A percentile compares a stretch with the other conserved stretches of the same genome.
These are phyloP conservation scores for Sporothrix schenckii DNA, from an alignment of 2,329 filamentous ascomycete genomes.

Conservation along the genomic window DNA sequence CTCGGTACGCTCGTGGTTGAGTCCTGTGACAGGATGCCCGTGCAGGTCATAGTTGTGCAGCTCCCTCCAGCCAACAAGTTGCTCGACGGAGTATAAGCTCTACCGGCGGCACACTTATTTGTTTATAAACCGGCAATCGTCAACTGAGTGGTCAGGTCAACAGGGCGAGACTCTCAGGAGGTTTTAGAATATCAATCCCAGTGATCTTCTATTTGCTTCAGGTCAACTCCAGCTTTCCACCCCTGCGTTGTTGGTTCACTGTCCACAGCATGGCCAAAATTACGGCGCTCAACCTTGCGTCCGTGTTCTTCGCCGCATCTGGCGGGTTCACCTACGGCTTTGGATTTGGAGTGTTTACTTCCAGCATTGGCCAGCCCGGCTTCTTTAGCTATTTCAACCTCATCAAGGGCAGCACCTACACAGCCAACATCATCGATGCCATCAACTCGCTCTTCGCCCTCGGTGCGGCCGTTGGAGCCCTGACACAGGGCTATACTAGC, in stretches of 20 bases:
- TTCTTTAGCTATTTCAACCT: constrained; percentile 30
- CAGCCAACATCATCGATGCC: constrained; percentile 27
- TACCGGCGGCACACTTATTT: too few relatives aligned
- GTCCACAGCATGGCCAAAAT: constrained; percentile 12
- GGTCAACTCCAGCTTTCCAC: neutral
- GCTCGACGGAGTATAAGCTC: too few relatives aligned
- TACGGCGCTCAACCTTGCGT: constrained; percentile 21
- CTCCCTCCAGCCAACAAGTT: too few relatives aligned
- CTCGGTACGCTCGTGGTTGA: too few relatives aligned
- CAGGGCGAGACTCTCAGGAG: too few relatives aligned
- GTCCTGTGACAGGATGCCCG: too few relatives aligned
- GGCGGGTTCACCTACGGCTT: constrained; percentile 30
- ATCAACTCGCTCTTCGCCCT: constrained; percentile 33
- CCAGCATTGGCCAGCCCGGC: constrained; percentile 28
- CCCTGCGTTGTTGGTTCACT: neutral
- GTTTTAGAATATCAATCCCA: too few relatives aligned
- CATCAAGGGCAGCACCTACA: constrained; percentile 27
- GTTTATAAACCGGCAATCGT: too few relatives aligned
- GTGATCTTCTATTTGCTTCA: too few relatives aligned
- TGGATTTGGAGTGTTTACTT: constrained; percentile 26
- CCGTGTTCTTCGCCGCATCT: constrained; percentile 26
- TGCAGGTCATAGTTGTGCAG: too few relatives aligned
- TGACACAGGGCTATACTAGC: constrained; percentile 32
- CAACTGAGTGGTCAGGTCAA: too few relatives aligned
- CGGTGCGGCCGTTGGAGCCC: constrained; percentile 31